A percentile compares a stretch with the other conserved stretches of the same genome.
Evolutionary conservation across 1,284 basidiomycete genomes (phyloP).

Genomic region (Trametes pubescens): DNA sequence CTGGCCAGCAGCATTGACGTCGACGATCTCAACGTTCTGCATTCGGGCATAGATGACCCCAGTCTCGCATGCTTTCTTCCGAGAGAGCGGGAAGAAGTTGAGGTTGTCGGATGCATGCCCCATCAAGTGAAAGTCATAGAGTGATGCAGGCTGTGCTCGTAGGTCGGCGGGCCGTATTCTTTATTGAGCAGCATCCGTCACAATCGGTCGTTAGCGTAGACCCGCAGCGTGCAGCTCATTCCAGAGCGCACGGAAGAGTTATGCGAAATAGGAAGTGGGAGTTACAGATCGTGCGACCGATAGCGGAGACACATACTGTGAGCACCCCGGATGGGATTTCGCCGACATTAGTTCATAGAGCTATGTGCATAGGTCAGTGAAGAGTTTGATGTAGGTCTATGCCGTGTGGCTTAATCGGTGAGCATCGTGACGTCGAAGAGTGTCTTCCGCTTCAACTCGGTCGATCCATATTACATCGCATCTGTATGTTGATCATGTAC

Average conservation of each 20-base stretch:
- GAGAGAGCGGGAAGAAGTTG: too few species aligned
- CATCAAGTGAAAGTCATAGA: too few species aligned
- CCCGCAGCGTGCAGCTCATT: slow-evolving; percentile 75
- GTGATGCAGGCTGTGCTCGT: too few species aligned
- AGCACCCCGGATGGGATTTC: slow-evolving; percentile 83
- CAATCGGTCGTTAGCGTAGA: slow-evolving; percentile 80
- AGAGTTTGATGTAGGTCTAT: too few species aligned
- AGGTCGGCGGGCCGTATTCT: slow-evolving; percentile 81
- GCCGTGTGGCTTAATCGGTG: slow-evolving; percentile 58
- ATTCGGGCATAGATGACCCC: too few species aligned
- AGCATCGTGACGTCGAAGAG: slow-evolving; percentile 88
- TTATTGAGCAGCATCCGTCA: slow-evolving; percentile 89
- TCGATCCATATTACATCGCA: slow-evolving; percentile 86
- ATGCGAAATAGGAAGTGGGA: slow-evolving; percentile 41
- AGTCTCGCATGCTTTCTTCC: too few species aligned
- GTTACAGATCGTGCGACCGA: neutral
- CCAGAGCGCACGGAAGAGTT: slow-evolving; percentile 84
- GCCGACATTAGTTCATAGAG: slow-evolving; percentile 75
- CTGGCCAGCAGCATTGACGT: too few species aligned
- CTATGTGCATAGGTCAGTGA: slow-evolving; percentile 43
- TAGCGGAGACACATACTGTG: slow-evolving; percentile 57
- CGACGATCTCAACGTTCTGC: too few species aligned
- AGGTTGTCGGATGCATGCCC: too few species aligned
- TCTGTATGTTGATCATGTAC: slow-evolving; percentile 51
- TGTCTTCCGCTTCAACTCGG: slow-evolving; percentile 82